Conservation (phyloP, 2,329 filamentous ascomycete species). For the Ilyonectria mors-panacis region DNA sequence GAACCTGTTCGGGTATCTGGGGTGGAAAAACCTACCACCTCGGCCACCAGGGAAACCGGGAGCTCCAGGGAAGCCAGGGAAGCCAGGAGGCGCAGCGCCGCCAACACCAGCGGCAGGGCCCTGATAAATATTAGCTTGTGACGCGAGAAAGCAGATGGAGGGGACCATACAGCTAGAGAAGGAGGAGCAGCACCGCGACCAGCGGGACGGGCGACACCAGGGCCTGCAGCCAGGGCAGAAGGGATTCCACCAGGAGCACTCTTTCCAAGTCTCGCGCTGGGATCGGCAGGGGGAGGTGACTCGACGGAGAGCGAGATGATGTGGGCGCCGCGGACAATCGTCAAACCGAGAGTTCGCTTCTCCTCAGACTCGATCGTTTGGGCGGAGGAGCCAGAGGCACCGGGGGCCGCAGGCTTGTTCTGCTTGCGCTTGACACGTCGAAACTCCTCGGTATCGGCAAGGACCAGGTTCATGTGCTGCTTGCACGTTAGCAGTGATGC, state of each 20-base stretch:
- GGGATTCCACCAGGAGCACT: constrained; percentile 77
- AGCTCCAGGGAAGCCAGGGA: constrained; percentile 68
- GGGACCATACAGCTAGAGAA: constrained; percentile 78
- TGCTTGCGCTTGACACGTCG: constrained; percentile 90
- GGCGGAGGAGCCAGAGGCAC: constrained; percentile 71
- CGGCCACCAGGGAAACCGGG: constrained; percentile 63
- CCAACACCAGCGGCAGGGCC: constrained; percentile 91
- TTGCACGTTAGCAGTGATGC: constrained; percentile 28
- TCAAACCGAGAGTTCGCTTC: constrained; percentile 96
- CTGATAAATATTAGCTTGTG: constrained; percentile 54
- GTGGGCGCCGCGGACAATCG: constrained; percentile 93
- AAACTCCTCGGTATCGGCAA: constrained; percentile 98
- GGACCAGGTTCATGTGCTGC: constrained; percentile 98
- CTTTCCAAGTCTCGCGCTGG: constrained; percentile 88
- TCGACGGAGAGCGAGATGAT: constrained; percentile 97
- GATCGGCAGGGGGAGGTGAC: constrained; percentile 94
- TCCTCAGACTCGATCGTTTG: constrained; percentile 91
- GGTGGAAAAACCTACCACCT: constrained; percentile 64
- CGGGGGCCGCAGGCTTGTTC: constrained; percentile 78
- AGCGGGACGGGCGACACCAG: constrained; percentile 91
- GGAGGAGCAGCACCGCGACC: constrained; percentile 83
- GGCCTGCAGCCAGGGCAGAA: constrained; percentile 83
- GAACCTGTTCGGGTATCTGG: constrained; percentile 9
- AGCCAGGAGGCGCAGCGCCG: constrained; percentile 74
- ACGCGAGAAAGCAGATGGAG: background rate